Percentiles rank a stretch among this genome's conserved stretches.
These are phyloP conservation scores for Rhytidhysteron rufulum DNA, from an alignment of 2,329 filamentous ascomycete genomes.

Conservation along the genomic window DNA sequence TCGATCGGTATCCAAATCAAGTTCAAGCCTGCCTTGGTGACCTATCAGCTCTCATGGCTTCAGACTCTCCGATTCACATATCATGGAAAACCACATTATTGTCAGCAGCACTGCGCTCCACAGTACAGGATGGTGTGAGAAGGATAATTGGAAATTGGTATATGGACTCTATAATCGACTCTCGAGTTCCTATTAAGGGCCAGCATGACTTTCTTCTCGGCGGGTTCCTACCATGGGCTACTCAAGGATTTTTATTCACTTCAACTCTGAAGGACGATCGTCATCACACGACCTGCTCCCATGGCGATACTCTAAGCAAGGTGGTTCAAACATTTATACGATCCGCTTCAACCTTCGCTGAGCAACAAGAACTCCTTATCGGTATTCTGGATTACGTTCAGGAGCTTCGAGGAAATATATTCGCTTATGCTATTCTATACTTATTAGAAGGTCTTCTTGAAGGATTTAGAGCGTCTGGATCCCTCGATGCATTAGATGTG, in stretches of 20 bases:
- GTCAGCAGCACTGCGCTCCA: slow-evolving; percentile 35
- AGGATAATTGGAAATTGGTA: slow-evolving; percentile 46
- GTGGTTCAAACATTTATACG: slow-evolving; percentile 33
- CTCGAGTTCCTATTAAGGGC: slow-evolving; percentile 7
- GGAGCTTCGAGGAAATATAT: slow-evolving; percentile 32
- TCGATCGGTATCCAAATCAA: slow-evolving; percentile 49
- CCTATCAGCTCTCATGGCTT: slow-evolving; percentile 35
- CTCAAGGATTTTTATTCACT: slow-evolving; percentile 43
- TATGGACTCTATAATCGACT: slow-evolving; percentile 25
- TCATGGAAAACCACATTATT: slow-evolving; percentile 43
- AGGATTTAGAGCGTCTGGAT: slow-evolving; percentile 20
- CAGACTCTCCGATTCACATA: slow-evolving; percentile 31
- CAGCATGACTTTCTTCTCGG: slow-evolving; percentile 36
- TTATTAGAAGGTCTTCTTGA: slow-evolving; percentile 40
- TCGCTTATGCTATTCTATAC: slow-evolving; percentile 41
- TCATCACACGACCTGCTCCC: slow-evolving; percentile 29
- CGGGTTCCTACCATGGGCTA: slow-evolving; percentile 46
- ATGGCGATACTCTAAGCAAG: slow-evolving; percentile 37
- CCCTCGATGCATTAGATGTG: slow-evolving; percentile 11
- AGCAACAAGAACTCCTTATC: slow-evolving; percentile 19
- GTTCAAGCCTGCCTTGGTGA: slow-evolving; percentile 44
- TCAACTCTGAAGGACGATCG: slow-evolving; percentile 31
- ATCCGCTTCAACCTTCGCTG: slow-evolving; percentile 4
- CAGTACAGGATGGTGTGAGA: slow-evolving; percentile 44
- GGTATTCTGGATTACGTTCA: slow-evolving; percentile 33